Evolutionary conservation across 164 flowering plant species (phyloP), one percentile per base, ranked within the genome.

Genomic region (Akebia trifoliata): DNA sequence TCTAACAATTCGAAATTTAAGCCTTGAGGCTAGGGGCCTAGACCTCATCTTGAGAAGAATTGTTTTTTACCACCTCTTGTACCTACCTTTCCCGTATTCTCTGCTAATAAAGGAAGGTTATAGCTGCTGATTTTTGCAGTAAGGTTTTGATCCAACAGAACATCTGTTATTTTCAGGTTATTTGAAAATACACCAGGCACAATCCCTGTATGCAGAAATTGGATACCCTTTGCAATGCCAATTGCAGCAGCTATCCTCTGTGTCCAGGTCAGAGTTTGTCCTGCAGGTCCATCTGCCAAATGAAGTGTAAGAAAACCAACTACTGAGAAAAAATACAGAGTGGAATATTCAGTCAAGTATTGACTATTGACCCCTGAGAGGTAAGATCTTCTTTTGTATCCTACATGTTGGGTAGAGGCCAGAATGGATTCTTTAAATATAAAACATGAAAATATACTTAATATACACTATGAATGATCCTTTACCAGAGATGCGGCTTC

Each of bases 221-320:
- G 91, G 51, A 94, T 78, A 21, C 97, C 99, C 75, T 75, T 90
- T 61, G 85, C 91, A 12, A 90, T 69, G 29, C 99, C 96, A 52
- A 81, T 74, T 2, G 86, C 94, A 56, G 93, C 83, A 44, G 85
- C 72, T 68, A 94, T 83, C 45, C 99, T 85, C 58, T 85, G 95
- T 51, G 78, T 32, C 97, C 99, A 94, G 8, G 72, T 71, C 55
- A 86, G 87, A 28, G 43, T 63, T 72, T 65, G 74, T 29, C 72
- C 69, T 11, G 68, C 52, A 56, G 29, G 47, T 32, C 74, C 70
- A 36, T 66, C 88, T 81, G 81, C 59, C 6, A 64, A 56, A 63
- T 39, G 35, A 56, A 39, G 18, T 32, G 21, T 1, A 60, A 49
- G 22, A 52, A 20, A 24, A 24, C 6, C 20, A 55, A 32, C 15